These are phyloP conservation scores for Phallus indusiatus DNA, from an alignment of 768 basidiomycete genomes.

Conservation along the genomic window DNA sequence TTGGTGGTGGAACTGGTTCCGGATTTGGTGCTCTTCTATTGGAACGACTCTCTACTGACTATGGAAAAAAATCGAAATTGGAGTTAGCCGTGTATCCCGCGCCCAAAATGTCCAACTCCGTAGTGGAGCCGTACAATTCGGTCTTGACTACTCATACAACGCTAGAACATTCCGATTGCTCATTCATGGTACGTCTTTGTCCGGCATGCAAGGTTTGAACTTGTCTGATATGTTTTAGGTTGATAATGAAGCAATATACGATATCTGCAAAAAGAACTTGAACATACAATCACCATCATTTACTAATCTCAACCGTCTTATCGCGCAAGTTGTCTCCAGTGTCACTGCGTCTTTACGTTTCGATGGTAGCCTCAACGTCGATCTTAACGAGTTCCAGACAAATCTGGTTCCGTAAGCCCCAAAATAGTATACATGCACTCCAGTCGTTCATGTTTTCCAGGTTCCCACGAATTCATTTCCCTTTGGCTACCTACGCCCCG, in stretches of 20 bases:
- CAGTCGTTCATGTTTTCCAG: conserved; percentile 29
- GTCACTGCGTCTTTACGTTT: conserved; percentile 96
- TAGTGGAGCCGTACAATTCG: conserved; percentile 98
- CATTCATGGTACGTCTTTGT: conserved; percentile 74
- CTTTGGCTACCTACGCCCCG: conserved; percentile 91
- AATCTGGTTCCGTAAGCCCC: conserved; percentile 87
- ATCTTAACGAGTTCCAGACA: conserved; percentile 97
- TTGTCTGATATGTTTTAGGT: conserved; percentile 39
- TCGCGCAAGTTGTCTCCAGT: conserved; percentile 97
- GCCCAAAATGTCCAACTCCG: conserved; percentile 87
- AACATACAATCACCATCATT: conserved; percentile 80
- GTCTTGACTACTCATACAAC: conserved; percentile 98
- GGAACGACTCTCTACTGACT: conserved; percentile 95
- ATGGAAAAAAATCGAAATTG: conserved; percentile 98
- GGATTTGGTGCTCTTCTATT: conserved; percentile 97
- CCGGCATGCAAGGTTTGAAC: neutral
- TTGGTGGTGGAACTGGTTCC: conserved; percentile 98
- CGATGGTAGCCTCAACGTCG: conserved; percentile 95
- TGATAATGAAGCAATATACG: conserved; percentile 99
- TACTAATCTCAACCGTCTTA: conserved; percentile 89
- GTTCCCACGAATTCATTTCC: conserved; percentile 98
- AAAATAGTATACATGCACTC: conserved; percentile 3
- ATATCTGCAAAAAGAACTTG: conserved; percentile 96
- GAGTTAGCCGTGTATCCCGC: conserved; percentile 98
- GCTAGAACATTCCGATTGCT: conserved; percentile 99